These are phyloP conservation scores for Aspergillus nidulans DNA, from an alignment of 495 filamentous ascomycete species.

Conservation along the genomic window DNA sequence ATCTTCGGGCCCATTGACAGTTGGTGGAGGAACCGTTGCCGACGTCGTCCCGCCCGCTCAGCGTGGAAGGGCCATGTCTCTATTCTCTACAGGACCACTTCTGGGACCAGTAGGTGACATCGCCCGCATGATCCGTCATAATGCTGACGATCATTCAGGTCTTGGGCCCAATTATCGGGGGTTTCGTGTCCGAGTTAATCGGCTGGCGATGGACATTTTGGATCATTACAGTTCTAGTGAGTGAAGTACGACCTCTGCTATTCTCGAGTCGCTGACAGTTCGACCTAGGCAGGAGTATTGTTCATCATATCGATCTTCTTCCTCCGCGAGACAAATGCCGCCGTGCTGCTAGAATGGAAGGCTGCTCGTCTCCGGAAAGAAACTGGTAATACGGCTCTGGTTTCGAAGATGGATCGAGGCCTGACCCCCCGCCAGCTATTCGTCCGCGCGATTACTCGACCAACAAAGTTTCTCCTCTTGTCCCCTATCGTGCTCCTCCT, in stretches of 20 bases:
- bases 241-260: too few relatives aligned
- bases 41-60: not conserved
- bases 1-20: not conserved
- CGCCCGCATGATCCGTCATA: too few relatives aligned
- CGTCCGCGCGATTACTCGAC: constrained; percentile 27
- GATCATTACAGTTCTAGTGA: not conserved
- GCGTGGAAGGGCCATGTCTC: not conserved
- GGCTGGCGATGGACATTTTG: constrained; percentile 10
- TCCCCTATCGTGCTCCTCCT: constrained; percentile 12
- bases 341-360: not conserved
- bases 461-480: constrained; percentile 43
- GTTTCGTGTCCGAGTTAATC: not conserved
- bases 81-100: not conserved
- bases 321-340: constrained; percentile 1
- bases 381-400: constrained; percentile 48
- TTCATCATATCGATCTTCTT: not conserved
- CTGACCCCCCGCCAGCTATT: constrained; percentile 15
- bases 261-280: too few relatives aligned
- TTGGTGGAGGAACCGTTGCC: constrained; percentile 1
- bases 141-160: not conserved
- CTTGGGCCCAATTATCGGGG: not conserved
- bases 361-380: constrained; percentile 38
- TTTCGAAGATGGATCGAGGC: constrained; percentile 24
- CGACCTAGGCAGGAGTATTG: too few relatives aligned
- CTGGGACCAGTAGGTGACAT: not conserved